Evolutionary conservation across 805 yeast genomes (phyloP).

Genomic region (Wickerhamiella cacticola): DNA sequence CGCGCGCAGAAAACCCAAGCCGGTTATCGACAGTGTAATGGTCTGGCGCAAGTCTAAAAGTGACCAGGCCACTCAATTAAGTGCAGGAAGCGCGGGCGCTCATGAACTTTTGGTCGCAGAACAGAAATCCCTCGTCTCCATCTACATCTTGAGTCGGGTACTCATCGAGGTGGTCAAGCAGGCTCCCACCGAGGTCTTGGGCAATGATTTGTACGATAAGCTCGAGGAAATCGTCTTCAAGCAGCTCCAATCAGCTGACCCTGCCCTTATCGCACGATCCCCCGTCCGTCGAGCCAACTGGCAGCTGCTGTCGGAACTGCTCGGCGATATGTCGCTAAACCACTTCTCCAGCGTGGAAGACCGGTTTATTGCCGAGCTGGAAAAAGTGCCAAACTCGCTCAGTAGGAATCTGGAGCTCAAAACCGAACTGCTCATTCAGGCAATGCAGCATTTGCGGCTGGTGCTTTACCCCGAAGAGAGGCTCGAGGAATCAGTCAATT

Average conservation of each 20-base stretch:
- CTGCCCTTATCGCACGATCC: constrained; percentile 50
- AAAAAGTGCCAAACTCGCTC: constrained; percentile 46
- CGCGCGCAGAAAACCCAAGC: constrained; percentile 80
- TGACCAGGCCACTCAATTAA: constrained; percentile 45
- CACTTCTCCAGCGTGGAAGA: constrained; percentile 83
- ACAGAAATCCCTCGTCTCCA: constrained; percentile 71
- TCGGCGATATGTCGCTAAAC: constrained; percentile 83
- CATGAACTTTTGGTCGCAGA: constrained; percentile 43
- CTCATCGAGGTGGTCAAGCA: constrained; percentile 86
- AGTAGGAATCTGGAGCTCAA: constrained; percentile 45
- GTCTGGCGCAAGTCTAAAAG: constrained; percentile 93
- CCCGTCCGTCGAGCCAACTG: constrained; percentile 82
- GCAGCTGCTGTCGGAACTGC: constrained; percentile 76
- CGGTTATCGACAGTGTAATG: constrained; percentile 95
- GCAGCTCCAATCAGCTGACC: constrained; percentile 80
- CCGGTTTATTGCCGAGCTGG: constrained; percentile 83
- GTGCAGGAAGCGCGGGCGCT: constrained; percentile 4
- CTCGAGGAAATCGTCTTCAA: constrained; percentile 88
- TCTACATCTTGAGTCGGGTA: constrained; percentile 81
- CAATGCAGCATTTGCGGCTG: constrained; percentile 76
- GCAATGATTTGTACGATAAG: constrained; percentile 68
- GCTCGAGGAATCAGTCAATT: constrained; percentile 90
- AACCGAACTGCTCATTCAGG: constrained; percentile 66
- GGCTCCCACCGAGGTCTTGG: constrained; percentile 58
- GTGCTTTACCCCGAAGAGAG: constrained; percentile 77